phyloP scores from a whole-genome alignment of 2,329 filamentous ascomycete species.

The Penicillium sumatraense region DNA sequence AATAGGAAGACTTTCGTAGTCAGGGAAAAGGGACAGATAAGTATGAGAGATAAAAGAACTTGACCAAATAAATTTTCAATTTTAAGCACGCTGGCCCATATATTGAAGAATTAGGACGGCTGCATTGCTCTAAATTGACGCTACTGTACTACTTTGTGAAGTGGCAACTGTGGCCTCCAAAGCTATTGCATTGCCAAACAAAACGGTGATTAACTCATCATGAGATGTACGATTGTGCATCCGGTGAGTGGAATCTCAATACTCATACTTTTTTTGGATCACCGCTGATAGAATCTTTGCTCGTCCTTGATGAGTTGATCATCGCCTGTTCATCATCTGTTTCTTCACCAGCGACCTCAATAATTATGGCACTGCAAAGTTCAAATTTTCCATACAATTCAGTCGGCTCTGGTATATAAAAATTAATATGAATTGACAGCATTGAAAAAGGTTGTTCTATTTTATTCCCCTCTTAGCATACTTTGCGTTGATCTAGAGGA shows the following conservation, averaged over 20 bases:
- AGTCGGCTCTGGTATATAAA: neutral
- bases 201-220: neutral
- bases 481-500: neutral
- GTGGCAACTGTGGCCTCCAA: neutral
- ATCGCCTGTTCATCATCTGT: neutral
- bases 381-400: neutral
- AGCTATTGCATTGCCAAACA: neutral
- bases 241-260: neutral
- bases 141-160: neutral
- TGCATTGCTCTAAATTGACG: neutral
- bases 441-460: neutral
- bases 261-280: neutral
- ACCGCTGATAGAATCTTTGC: neutral
- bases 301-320: neutral
- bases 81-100: neutral
- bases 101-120: neutral
- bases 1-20: too few relatives aligned
- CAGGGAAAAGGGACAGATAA: too few relatives aligned
- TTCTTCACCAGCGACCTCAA: neutral
- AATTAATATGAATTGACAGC: neutral
- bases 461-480: neutral
- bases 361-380: neutral
- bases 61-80: too few relatives aligned
- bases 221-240: neutral
- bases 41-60: too few relatives aligned